Percentiles rank a stretch among this genome's conserved stretches.
These are phyloP conservation scores for Strobilomyces dryophilus DNA, from an alignment of 768 basidiomycete genomes.

Conservation along the genomic window DNA sequence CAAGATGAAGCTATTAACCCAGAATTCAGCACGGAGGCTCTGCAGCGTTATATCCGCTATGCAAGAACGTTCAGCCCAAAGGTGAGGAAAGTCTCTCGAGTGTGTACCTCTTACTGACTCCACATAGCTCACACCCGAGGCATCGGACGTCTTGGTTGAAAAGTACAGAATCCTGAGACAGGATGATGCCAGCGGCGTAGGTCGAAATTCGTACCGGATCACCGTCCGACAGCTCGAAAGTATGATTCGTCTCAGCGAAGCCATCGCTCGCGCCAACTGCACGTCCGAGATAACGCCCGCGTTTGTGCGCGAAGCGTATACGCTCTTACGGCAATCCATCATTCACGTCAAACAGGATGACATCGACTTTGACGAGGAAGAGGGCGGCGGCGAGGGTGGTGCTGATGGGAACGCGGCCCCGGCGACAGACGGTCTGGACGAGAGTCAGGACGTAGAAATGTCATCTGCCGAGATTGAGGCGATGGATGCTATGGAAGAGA, in stretches of 20 bases:
- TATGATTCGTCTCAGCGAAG: slow-evolving; percentile 97
- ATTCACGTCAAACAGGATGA: slow-evolving; percentile 99
- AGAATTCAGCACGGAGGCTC: slow-evolving; percentile 94
- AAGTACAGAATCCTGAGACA: slow-evolving; percentile 91
- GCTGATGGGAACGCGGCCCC: slow-evolving; percentile 33
- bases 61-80: slow-evolving; percentile 98
- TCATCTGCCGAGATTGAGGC: slow-evolving; percentile 56
- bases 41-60: slow-evolving; percentile 96
- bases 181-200: slow-evolving; percentile 86
- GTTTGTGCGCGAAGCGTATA: slow-evolving; percentile 95
- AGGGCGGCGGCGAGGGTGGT: slow-evolving; percentile 54
- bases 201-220: slow-evolving; percentile 92
- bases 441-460: slow-evolving; percentile 63
- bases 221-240: slow-evolving; percentile 97
- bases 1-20: slow-evolving; percentile 93
- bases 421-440: slow-evolving; percentile 38
- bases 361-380: slow-evolving; percentile 95
- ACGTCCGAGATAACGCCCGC: slow-evolving; percentile 93
- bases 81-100: slow-evolving; percentile 37
- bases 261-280: slow-evolving; percentile 96
- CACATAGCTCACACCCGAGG: slow-evolving; percentile 81
- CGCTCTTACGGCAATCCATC: slow-evolving; percentile 91
- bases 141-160: slow-evolving; percentile 89
- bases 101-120: slow-evolving; percentile 4
- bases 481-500: slow-evolving; percentile 46